Conservation (phyloP, 768 basidiomycete species). For the Boletus patriciae region DNA sequence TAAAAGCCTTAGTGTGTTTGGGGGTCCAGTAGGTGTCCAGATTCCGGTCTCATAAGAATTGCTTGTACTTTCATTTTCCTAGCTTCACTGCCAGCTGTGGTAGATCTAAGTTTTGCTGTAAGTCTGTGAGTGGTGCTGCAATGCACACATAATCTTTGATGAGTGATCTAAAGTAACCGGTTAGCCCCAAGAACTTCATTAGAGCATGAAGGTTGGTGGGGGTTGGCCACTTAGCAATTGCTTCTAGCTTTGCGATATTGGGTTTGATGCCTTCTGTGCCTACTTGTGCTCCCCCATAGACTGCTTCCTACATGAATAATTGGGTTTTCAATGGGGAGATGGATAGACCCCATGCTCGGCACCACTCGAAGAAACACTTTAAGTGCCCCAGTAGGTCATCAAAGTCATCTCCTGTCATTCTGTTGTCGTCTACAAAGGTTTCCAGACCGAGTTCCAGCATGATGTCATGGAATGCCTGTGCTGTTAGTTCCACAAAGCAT, state of each 20-base stretch:
- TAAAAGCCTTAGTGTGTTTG: conserved; percentile 26
- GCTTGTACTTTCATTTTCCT: not conserved
- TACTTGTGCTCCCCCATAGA: not conserved
- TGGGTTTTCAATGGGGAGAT: conserved; percentile 4
- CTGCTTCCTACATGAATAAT: conserved; percentile 6
- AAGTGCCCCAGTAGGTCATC: no score
- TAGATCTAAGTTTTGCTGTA: not conserved
- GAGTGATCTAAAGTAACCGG: conserved; percentile 7
- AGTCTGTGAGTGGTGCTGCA: not conserved
- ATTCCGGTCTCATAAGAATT: not conserved
- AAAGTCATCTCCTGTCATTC: no score
- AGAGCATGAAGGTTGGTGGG: not conserved
- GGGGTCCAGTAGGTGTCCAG: conserved; percentile 12
- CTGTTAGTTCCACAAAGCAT: no score
- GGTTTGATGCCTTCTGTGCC: conserved; percentile 1
- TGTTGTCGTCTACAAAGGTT: no score
- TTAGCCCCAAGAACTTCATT: conserved; percentile 7
- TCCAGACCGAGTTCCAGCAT: no score
- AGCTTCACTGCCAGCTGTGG: not conserved
- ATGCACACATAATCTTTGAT: conserved; percentile 8
- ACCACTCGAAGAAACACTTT: no score
- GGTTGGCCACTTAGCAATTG: conserved; percentile 6
- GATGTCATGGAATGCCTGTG: no score
- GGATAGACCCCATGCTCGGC: no score
- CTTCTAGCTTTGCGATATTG: not conserved